These are phyloP conservation scores for Ophiostoma sp. DNA, from an alignment of 2,329 filamentous ascomycete genomes.

Conservation along the genomic window DNA sequence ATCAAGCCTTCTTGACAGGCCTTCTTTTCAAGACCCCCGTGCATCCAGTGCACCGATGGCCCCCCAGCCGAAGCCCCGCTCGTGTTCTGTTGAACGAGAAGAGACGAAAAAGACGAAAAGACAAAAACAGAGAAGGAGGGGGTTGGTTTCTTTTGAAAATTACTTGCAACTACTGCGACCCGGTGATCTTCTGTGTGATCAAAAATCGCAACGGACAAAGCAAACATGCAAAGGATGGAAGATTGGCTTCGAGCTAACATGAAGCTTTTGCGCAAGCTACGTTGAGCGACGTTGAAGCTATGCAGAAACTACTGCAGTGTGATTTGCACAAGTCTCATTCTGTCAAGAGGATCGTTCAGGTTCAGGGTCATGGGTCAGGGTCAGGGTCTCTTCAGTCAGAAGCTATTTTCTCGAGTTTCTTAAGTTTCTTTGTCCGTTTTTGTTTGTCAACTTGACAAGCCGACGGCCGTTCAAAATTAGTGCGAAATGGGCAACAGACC, in stretches of 20 bases:
- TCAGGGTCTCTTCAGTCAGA: background rate
- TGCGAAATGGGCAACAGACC: background rate
- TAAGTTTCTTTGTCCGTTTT: background rate
- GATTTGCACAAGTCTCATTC: background rate
- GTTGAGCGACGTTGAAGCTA: no score
- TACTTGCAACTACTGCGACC: background rate
- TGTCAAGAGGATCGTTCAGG: background rate
- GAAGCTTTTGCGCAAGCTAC: background rate
- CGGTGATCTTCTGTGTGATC: background rate
- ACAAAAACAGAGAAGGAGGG: background rate
- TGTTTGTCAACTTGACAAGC: background rate
- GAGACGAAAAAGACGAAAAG: background rate
- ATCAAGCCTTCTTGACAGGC: background rate
- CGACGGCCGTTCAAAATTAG: constrained; percentile 1
- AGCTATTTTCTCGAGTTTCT: background rate
- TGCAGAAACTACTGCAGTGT: background rate
- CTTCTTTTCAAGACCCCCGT: background rate
- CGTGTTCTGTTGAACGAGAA: background rate
- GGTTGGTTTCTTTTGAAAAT: background rate
- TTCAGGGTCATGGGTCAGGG: background rate
- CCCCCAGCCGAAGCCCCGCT: background rate
- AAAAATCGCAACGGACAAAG: background rate
- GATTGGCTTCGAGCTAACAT: background rate
- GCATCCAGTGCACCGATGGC: background rate
- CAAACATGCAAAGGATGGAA: background rate